phyloP scores from a whole-genome alignment of 2,329 filamentous ascomycete genomes.

The Didymosphaeria variabile region DNA sequence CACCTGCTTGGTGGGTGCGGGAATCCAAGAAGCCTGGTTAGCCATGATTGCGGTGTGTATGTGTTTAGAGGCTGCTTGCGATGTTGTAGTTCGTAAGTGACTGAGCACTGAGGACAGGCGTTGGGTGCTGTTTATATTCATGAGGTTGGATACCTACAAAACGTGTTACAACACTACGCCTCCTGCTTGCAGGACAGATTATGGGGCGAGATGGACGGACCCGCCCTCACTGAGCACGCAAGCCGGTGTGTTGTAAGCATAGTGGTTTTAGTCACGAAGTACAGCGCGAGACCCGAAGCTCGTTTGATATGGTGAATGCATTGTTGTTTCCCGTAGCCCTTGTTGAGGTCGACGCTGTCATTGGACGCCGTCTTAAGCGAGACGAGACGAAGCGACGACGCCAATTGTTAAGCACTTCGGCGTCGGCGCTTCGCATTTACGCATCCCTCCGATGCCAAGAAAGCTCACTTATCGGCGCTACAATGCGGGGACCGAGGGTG shows the following conservation, averaged over 20 bases:
- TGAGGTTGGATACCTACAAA: not conserved
- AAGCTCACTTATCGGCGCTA: not conserved
- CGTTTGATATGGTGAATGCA: not conserved
- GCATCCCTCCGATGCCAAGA: not conserved
- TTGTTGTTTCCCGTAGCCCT: not conserved
- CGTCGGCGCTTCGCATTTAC: not conserved
- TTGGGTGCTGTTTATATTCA: constrained; percentile 10
- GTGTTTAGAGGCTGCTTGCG: not conserved
- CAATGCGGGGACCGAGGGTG: not conserved
- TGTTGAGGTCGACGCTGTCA: not conserved
- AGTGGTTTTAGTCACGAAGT: not conserved
- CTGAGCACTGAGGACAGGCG: constrained; percentile 1
- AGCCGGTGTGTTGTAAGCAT: not conserved
- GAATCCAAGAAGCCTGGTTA: constrained; percentile 22
- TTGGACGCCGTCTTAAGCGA: not conserved
- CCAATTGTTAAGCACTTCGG: not conserved
- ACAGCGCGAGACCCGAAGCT: not conserved
- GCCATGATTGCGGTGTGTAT: constrained; percentile 15
- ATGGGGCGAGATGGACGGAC: not conserved
- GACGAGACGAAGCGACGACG: not conserved
- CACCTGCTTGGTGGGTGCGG: constrained; percentile 10
- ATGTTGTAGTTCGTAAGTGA: constrained; percentile 6
- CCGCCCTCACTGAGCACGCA: constrained; percentile 1
- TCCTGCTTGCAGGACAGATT: not conserved
- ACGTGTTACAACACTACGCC: not conserved